phyloP scores from a whole-genome alignment of 805 yeast genomes.

The Isabelozyma rhagii region DNA sequence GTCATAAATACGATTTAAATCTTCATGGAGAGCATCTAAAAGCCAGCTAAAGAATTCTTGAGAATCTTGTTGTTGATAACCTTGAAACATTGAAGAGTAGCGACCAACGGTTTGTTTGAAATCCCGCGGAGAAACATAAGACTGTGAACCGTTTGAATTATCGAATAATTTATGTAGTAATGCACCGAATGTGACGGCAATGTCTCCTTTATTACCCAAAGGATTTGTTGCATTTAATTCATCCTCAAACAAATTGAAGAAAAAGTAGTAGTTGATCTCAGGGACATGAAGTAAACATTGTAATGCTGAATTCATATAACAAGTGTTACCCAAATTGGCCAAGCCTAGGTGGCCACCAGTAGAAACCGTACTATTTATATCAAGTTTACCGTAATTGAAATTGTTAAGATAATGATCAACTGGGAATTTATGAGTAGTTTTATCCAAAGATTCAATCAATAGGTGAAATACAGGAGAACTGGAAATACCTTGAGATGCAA shows the following conservation, averaged over 20 bases:
- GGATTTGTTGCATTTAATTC: constrained; percentile 81
- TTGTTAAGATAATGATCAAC: constrained; percentile 16
- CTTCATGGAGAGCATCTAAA: constrained; percentile 89
- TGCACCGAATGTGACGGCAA: constrained; percentile 72
- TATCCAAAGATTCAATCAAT: constrained; percentile 24
- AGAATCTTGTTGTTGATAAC: constrained; percentile 86
- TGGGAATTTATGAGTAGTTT: constrained; percentile 14
- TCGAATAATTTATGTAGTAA: constrained; percentile 62
- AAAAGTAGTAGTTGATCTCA: constrained; percentile 73
- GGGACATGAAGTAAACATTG: constrained; percentile 88
- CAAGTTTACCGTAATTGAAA: constrained; percentile 9
- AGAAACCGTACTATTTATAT: constrained; percentile 6
- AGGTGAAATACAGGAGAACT: constrained; percentile 20
- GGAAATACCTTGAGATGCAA: constrained; percentile 28
- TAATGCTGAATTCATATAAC: constrained; percentile 92
- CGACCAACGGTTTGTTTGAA: constrained; percentile 79
- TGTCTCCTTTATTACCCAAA: constrained; percentile 77
- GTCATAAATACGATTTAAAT: constrained; percentile 72
- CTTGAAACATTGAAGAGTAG: constrained; percentile 73
- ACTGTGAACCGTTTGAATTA: constrained; percentile 5
- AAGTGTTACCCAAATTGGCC: constrained; percentile 80
- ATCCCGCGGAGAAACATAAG: constrained; percentile 58
- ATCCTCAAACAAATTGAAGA: constrained; percentile 51
- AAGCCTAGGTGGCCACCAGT: constrained; percentile 53
- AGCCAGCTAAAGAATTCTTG: constrained; percentile 89